Percentiles rank a stretch among this genome's conserved stretches.
phyloP scores from a whole-genome alignment of 2,329 filamentous ascomycete genomes.

The Beauveria asiatica region DNA sequence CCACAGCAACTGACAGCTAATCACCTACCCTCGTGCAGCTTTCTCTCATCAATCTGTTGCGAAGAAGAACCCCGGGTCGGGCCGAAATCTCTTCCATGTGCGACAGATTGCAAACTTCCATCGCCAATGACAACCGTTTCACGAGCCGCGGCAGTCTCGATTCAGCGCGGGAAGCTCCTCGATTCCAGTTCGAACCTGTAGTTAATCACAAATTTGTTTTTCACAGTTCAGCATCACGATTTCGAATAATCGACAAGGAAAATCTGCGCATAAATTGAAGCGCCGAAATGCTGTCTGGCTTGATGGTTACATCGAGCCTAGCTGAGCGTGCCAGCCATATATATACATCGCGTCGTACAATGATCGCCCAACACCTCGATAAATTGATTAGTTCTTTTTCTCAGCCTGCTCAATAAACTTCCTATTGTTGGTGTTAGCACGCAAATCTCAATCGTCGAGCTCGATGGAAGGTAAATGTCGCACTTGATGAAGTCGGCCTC shows the following conservation, averaged over 20 bases:
- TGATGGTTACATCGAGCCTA: not conserved
- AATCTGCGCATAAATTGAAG: constrained; percentile 8
- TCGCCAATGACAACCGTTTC: not conserved
- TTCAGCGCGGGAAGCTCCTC: not conserved
- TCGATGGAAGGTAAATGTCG: constrained; percentile 18
- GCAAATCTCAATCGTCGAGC: not conserved
- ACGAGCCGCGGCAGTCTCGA: too few species aligned
- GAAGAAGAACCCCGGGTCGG: not conserved
- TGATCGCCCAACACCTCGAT: constrained; percentile 15
- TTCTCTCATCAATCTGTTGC: not conserved
- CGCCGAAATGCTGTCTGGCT: constrained; percentile 9
- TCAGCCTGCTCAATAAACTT: constrained; percentile 33
- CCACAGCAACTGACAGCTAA: not conserved
- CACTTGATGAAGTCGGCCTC: constrained; percentile 60
- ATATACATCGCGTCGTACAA: constrained; percentile 27
- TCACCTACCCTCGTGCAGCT: not conserved
- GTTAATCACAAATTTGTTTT: not conserved
- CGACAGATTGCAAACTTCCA: not conserved
- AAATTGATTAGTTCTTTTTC: constrained; percentile 30
- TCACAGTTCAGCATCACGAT: not conserved
- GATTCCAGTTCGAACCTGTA: not conserved
- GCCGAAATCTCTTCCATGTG: not conserved
- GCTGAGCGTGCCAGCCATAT: constrained; percentile 15
- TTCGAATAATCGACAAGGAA: not conserved
- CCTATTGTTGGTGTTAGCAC: constrained; percentile 23